Evolutionary conservation across 2,329 filamentous ascomycete genomes (phyloP).

Genomic region (Trichophyton simii): DNA sequence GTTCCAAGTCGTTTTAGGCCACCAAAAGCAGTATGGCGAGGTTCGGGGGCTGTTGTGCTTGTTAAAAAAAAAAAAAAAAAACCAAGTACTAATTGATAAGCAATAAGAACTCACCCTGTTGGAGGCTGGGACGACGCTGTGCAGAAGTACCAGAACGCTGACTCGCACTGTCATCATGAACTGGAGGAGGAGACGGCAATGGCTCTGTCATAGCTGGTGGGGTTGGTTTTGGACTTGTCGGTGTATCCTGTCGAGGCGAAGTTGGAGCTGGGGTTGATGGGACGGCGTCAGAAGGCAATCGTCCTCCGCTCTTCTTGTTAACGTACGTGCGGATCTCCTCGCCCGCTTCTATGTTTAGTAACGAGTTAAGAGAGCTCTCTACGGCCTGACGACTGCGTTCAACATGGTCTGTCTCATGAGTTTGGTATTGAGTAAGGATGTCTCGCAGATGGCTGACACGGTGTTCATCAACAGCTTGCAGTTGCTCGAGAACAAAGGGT

Average conservation of each 20-base stretch:
- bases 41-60: slow-evolving; percentile 22
- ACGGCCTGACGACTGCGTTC: slow-evolving; percentile 62
- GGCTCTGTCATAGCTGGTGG: slow-evolving; percentile 17
- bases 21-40: slow-evolving; percentile 31
- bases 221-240: slow-evolving; percentile 13
- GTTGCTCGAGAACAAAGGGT: slow-evolving; percentile 83
- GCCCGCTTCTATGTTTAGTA: slow-evolving; percentile 75
- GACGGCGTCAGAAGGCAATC: slow-evolving; percentile 18
- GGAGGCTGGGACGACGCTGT: slow-evolving; percentile 23
- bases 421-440: slow-evolving; percentile 81
- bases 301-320: slow-evolving; percentile 27
- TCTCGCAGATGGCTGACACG: slow-evolving; percentile 83
- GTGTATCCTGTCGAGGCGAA: slow-evolving; percentile 8
- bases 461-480: slow-evolving; percentile 82
- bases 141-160: slow-evolving; percentile 42
- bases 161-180: slow-evolving; percentile 43
- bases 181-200: slow-evolving; percentile 28
- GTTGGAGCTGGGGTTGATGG: slow-evolving; percentile 19
- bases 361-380: slow-evolving; percentile 65
- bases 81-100: not conserved
- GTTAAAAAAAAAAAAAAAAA: not conserved
- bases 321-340: slow-evolving; percentile 59
- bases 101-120: slow-evolving; percentile 19
- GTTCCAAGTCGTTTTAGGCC: slow-evolving; percentile 36
- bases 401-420: slow-evolving; percentile 77